phyloP scores from a whole-genome alignment of 495 filamentous ascomycete species.

The Xylaria intraflava region DNA sequence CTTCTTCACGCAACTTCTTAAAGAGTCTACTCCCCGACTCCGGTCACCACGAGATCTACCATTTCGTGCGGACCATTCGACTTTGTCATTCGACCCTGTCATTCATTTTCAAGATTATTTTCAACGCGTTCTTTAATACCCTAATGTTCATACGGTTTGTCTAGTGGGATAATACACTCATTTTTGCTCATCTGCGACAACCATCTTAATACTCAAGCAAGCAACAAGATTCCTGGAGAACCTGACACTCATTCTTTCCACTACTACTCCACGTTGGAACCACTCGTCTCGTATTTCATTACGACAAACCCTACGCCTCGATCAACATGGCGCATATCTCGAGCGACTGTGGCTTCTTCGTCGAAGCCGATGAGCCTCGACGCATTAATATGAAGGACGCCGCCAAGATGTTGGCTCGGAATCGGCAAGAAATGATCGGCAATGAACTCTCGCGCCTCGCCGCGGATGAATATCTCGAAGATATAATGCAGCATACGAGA shows the following conservation, averaged over 20 bases:
- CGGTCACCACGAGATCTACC: slow-evolving; percentile 26
- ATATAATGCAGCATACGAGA: slow-evolving; percentile 87
- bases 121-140: slow-evolving; percentile 50
- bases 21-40: slow-evolving; percentile 35
- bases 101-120: slow-evolving; percentile 33
- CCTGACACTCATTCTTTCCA: slow-evolving; percentile 42
- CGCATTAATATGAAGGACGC: slow-evolving; percentile 61
- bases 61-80: slow-evolving; percentile 35
- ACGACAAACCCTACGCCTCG: slow-evolving; percentile 15
- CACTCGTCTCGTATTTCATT: slow-evolving; percentile 12
- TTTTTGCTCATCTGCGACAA: slow-evolving; percentile 37
- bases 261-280: slow-evolving; percentile 15
- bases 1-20: slow-evolving; percentile 24
- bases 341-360: slow-evolving; percentile 66
- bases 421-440: slow-evolving; percentile 76
- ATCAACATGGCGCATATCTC: slow-evolving; percentile 69
- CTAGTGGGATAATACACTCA: slow-evolving; percentile 39
- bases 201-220: slow-evolving; percentile 32
- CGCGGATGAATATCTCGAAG: slow-evolving; percentile 83
- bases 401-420: slow-evolving; percentile 62
- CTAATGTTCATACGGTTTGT: slow-evolving; percentile 41
- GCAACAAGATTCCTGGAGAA: slow-evolving; percentile 45
- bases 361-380: slow-evolving; percentile 64
- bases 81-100: slow-evolving; percentile 38
- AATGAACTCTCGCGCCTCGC: slow-evolving; percentile 78